Evolutionary conservation across 768 basidiomycete genomes (phyloP).

Genomic region (Suillus occidentalis): DNA sequence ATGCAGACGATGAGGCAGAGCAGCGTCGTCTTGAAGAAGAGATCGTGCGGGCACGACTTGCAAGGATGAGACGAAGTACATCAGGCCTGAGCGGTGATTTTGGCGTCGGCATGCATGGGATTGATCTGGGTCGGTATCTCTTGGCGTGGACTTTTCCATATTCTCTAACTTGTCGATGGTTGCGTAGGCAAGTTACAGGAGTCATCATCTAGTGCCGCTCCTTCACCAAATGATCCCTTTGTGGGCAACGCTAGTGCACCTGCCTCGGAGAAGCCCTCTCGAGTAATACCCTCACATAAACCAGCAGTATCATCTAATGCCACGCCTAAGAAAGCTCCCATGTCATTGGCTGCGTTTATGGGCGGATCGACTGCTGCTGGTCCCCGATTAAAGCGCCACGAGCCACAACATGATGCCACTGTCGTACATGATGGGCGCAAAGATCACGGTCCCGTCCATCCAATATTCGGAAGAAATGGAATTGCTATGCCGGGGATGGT

Average conservation of each 20-base stretch:
- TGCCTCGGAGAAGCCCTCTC: conserved; percentile 1
- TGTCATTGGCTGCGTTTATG: conserved; percentile 81
- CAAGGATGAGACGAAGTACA: conserved; percentile 40
- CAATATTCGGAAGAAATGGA: conserved; percentile 72
- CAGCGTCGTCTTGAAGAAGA: conserved; percentile 62
- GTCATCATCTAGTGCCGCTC: conserved; percentile 1
- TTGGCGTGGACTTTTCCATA: conserved; percentile 2
- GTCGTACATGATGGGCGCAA: conserved; percentile 67
- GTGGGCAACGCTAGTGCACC: conserved; percentile 12
- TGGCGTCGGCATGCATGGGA: conserved; percentile 38
- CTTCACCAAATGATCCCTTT: conserved; percentile 10
- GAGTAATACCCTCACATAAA: conserved; percentile 18
- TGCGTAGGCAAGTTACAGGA: conserved; percentile 26
- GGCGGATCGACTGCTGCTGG: conserved; percentile 70
- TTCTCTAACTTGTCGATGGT: conserved; percentile 3
- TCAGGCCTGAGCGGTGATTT: conserved; percentile 37
- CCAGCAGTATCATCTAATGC: conserved; percentile 9
- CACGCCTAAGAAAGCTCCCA: conserved; percentile 41
- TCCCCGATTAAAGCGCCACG: conserved; percentile 69
- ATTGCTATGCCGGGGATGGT: conserved; percentile 77
- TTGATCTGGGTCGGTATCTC: conserved; percentile 33
- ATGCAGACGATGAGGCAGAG: conserved; percentile 78
- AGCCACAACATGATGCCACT: conserved; percentile 67
- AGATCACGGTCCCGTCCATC: conserved; percentile 58
- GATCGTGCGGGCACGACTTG: conserved; percentile 50